Conservation (phyloP, 2,329 filamentous ascomycete genomes). For the Calonectria ilicicola region DNA sequence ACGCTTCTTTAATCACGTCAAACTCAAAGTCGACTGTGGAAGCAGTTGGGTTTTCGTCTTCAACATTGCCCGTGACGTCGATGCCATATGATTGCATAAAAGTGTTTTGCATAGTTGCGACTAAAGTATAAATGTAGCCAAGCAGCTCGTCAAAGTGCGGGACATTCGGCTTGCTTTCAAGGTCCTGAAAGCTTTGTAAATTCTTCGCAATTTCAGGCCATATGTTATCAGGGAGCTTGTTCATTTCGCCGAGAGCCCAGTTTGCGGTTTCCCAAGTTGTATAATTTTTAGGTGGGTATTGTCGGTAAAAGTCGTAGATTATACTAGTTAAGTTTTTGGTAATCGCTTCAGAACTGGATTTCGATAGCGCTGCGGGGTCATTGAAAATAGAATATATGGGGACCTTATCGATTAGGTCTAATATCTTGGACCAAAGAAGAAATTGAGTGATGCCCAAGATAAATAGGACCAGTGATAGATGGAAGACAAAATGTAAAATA, state of each 20-base stretch:
- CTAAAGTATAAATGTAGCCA: not conserved
- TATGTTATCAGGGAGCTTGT: not conserved
- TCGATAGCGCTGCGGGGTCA: not conserved
- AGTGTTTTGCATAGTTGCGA: not conserved
- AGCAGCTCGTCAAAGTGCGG: not conserved
- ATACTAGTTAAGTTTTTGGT: not conserved
- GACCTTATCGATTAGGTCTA: too few relatives aligned
- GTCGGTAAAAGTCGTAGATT: not conserved
- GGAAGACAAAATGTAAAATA: not conserved
- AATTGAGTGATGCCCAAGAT: not conserved
- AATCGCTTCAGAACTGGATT: not conserved
- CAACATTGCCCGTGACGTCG: not conserved
- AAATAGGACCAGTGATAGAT: not conserved
- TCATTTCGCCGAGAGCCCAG: not conserved
- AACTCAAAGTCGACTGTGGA: not conserved
- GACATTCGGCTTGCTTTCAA: not conserved
- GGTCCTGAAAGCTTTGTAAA: not conserved
- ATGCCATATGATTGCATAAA: not conserved
- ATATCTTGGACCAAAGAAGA: not conserved
- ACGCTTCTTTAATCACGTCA: not conserved
- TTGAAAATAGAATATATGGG: not conserved
- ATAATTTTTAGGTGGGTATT: not conserved
- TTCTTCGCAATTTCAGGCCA: not conserved
- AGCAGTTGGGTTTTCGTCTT: too few relatives aligned
- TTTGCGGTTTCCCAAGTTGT: not conserved